A percentile compares a stretch with the other conserved stretches of the same genome.
Evolutionary conservation across 148 eudicot species (phyloP).

Genomic region (Simmondsia chinensis): DNA sequence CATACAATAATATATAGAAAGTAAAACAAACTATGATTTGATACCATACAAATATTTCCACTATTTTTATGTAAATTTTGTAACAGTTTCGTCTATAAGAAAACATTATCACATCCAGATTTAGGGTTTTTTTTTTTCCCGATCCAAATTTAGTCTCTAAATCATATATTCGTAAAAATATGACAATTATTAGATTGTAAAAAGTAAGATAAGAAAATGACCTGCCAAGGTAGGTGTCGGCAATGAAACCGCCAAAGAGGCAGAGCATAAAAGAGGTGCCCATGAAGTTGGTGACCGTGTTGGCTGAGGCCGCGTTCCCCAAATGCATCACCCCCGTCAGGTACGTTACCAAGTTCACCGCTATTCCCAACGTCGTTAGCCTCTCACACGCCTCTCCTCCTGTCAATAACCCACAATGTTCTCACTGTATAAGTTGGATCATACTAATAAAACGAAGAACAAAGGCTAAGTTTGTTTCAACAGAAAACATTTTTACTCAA

Average conservation of each 20-base stretch:
- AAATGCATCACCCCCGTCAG: conserved; percentile 83
- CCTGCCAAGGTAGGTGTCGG: conserved; percentile 91
- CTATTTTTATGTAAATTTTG: too few species aligned
- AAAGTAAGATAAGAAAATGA: conserved; percentile 1
- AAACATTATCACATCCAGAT: too few species aligned
- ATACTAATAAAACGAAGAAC: background rate
- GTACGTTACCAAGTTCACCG: conserved; percentile 85
- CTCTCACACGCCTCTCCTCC: conserved; percentile 79
- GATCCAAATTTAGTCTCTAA: too few species aligned
- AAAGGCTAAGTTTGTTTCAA: background rate
- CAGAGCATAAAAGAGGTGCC: conserved; percentile 94
- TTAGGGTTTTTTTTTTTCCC: too few species aligned
- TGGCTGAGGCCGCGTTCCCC: conserved; percentile 78
- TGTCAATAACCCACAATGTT: conserved; percentile 8
- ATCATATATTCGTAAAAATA: too few species aligned
- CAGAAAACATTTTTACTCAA: background rate
- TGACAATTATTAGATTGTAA: background rate
- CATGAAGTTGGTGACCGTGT: conserved; percentile 78
- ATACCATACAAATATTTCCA: too few species aligned
- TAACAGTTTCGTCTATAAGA: too few species aligned
- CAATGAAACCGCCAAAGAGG: conserved; percentile 84
- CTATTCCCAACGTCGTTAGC: conserved; percentile 80
- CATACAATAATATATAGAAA: too few species aligned
- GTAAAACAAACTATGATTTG: too few species aligned
- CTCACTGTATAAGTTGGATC: background rate